These are phyloP conservation scores for Pholiota adiposa DNA, from an alignment of 1,284 basidiomycete species.

Conservation along the genomic window DNA sequence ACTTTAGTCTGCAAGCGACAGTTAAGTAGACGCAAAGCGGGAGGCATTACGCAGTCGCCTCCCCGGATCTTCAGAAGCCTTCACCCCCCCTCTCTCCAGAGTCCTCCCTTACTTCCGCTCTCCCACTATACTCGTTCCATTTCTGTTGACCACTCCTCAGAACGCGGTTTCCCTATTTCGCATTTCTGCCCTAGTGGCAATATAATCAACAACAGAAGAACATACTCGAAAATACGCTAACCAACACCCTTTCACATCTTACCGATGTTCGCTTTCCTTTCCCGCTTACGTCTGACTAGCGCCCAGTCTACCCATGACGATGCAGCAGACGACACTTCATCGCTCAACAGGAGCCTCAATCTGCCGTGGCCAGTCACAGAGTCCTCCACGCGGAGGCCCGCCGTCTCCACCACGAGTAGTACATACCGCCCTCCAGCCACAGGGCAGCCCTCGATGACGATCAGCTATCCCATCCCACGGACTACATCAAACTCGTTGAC, in stretches of 20 bases:
- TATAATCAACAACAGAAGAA: background rate
- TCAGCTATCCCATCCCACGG: slow-evolving; percentile 39
- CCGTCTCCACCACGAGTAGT: background rate
- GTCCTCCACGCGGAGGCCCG: slow-evolving; percentile 15
- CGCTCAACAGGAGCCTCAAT: slow-evolving; percentile 19
- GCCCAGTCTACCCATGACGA: slow-evolving; percentile 15
- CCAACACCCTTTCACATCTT: background rate
- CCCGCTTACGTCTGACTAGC: slow-evolving; percentile 27
- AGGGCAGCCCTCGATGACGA: slow-evolving; percentile 24
- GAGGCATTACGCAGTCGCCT: slow-evolving; percentile 2
- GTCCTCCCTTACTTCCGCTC: slow-evolving; percentile 1
- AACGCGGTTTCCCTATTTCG: background rate
- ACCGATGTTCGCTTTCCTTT: slow-evolving; percentile 35
- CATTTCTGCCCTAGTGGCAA: background rate
- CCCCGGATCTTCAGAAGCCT: background rate
- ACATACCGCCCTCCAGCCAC: slow-evolving; percentile 12
- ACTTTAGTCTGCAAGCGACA: slow-evolving; percentile 3
- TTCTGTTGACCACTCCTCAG: slow-evolving; percentile 7
- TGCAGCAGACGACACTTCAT: slow-evolving; percentile 21
- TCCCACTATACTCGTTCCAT: background rate
- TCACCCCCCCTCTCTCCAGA: background rate
- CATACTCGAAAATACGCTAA: background rate
- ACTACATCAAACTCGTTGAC: slow-evolving; percentile 35
- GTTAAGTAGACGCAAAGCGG: background rate
- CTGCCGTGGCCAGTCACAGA: slow-evolving; percentile 35